Conservation (phyloP, 2,329 filamentous ascomycete species). For the Talaromyces albobiverticillius region DNA sequence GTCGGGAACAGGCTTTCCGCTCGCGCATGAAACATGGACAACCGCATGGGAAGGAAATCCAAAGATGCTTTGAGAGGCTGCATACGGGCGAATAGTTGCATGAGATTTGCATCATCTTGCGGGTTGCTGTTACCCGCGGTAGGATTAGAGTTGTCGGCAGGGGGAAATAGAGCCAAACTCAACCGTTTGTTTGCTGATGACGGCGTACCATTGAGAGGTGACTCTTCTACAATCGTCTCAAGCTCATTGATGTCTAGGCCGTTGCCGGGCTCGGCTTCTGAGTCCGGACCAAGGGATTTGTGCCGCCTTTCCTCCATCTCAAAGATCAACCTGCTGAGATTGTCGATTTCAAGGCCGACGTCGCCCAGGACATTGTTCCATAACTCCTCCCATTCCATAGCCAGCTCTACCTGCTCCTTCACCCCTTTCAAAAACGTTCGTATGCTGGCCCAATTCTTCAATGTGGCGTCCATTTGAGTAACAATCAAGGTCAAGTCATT, state of each 20-base stretch:
- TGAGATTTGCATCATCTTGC: constrained; percentile 81
- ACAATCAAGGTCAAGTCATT: constrained; percentile 74
- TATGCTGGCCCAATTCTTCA: constrained; percentile 81
- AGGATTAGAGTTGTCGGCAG: constrained; percentile 39
- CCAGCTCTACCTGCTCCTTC: constrained; percentile 88
- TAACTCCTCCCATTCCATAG: constrained; percentile 98
- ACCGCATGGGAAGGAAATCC: constrained; percentile 91
- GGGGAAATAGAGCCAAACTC: constrained; percentile 56
- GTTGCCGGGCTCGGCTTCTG: constrained; percentile 51
- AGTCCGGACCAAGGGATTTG: constrained; percentile 62
- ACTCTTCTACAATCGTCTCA: constrained; percentile 90
- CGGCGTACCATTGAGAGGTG: constrained; percentile 57
- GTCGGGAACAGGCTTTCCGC: constrained; percentile 80
- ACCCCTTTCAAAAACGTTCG: constrained; percentile 72
- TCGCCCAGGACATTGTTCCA: constrained; percentile 93
- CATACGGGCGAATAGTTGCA: constrained; percentile 91
- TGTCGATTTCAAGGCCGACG: constrained; percentile 84
- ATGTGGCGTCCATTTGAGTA: constrained; percentile 82
- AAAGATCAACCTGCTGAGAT: constrained; percentile 77
- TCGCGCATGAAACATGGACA: constrained; percentile 79
- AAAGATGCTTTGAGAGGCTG: constrained; percentile 88
- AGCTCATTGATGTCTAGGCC: constrained; percentile 79
- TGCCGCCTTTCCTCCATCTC: constrained; percentile 97
- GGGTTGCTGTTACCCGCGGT: constrained; percentile 39
- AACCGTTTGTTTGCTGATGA: constrained; percentile 59